Evolutionary conservation across 1,284 basidiomycete species (phyloP), one percentile per base, ranked within the genome.

Genomic region (Fomitopsis betulina): DNA sequence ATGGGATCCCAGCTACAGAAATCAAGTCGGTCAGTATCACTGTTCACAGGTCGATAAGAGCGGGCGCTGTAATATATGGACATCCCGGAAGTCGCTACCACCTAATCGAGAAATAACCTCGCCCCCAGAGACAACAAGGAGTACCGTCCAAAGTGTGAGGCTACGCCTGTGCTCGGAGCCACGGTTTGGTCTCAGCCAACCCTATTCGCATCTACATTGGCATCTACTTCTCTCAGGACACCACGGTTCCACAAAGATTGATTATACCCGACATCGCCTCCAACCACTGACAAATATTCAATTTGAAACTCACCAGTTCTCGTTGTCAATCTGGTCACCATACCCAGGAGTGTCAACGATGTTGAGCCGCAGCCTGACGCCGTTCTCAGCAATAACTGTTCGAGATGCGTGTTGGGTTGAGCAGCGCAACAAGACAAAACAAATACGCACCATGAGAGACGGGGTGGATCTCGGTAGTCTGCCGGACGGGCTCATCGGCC

Each of bases 261-360:
- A 37, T 15, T 12, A 12, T 10, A 37, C 35, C 32, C 35, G 35
- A 37, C 35, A 37, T 37, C 35, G 35, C 35, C 3, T 37, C 12
- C 35, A 12, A 9, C 12, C 35, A 12, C 35, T 33, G 51, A 17
- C 27, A 33, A n/a, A 17, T 6, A 15, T 23, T 32, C 35, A 21
- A 45, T 38, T 8, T 8, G 9, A n/a, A 13, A 79, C 88, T 55
- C 67, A 94, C 91, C 97, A 98, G 75, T 93, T 93, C 74, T 99
- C 97, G 74, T 99, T 99, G 85, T 99, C 98, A 73, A 99, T 88
- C 70, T 96, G 93, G 81, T 99, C 97, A 56, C 96, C 97, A 70
- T 97, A 99, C 39, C 97, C 96, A 56, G 96, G 96, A 6, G 97
- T 99, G 76, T 99, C 97, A 67, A 99, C 94, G 65, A 99, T 98